Evolutionary conservation across 225 moss, liverwort and hornwort species (phyloP).

Genomic region (Neckera pumila): DNA sequence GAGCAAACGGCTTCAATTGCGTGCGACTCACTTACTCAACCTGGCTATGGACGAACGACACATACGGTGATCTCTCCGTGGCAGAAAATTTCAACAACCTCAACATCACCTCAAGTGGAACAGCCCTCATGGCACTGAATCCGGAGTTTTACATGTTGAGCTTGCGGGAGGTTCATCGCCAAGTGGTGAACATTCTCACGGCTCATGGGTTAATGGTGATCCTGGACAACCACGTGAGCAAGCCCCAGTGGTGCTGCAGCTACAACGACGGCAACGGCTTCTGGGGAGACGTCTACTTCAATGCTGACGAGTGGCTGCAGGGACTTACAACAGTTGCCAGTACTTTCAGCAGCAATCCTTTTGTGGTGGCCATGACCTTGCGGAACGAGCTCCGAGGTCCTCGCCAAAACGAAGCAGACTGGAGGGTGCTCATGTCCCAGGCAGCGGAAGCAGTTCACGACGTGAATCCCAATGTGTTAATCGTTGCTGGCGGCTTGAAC

Average conservation of each 20-base stretch:
- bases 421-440: conserved; percentile 23
- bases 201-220: conserved; percentile 29
- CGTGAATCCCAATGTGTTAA: conserved; percentile 25
- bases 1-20: conserved; percentile 41
- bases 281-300: conserved; percentile 55
- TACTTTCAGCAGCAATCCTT: conserved; percentile 4
- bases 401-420: conserved; percentile 15
- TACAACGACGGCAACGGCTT: conserved; percentile 50
- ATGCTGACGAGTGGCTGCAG: conserved; percentile 31
- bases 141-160: conserved; percentile 16
- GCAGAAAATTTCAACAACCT: conserved; percentile 12
- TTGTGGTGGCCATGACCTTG: conserved; percentile 39
- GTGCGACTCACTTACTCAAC: conserved; percentile 46
- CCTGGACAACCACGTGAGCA: conserved; percentile 62
- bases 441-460: conserved; percentile 34
- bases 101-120: conserved; percentile 9
- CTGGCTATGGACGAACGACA: conserved; percentile 48
- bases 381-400: conserved; percentile 56
- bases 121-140: conserved; percentile 1
- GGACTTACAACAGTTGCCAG: conserved; percentile 38
- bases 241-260: conserved; percentile 55
- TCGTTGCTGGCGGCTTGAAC: conserved; percentile 37
- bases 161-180: conserved; percentile 21
- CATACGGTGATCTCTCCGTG: conserved; percentile 8
- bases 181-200: conserved; percentile 28